These are phyloP conservation scores for Lepidium aucheri DNA, from an alignment of 345 rosid genomes.

Conservation along the genomic window DNA sequence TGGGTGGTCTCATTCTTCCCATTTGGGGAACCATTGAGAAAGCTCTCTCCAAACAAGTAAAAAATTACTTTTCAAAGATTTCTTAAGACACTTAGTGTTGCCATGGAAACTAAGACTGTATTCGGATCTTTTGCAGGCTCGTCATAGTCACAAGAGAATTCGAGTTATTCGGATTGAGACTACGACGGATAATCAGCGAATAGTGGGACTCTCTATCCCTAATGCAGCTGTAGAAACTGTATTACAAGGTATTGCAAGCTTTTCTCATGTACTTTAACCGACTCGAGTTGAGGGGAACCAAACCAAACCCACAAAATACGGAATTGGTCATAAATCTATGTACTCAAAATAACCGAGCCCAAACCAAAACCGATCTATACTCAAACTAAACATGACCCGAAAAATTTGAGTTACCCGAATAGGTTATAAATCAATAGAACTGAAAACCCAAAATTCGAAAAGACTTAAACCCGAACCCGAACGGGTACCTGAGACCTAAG, in stretches of 20 bases:
- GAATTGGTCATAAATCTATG: too few relatives aligned
- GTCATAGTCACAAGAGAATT: conserved; percentile 77
- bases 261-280: neutral
- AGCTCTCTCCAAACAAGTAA: conserved; percentile 93
- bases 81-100: neutral
- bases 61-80: neutral
- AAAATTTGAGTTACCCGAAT: too few relatives aligned
- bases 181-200: conserved; percentile 62
- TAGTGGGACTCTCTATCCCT: conserved; percentile 87
- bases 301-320: too few relatives aligned
- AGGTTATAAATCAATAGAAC: too few relatives aligned
- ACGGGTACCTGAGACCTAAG: too few relatives aligned
- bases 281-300: too few relatives aligned
- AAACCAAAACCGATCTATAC: too few relatives aligned
- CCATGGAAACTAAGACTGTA: neutral
- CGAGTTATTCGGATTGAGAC: conserved; percentile 89
- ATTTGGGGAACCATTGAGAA: conserved; percentile 97
- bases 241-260: conserved; percentile 57
- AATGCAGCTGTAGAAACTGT: conserved; percentile 89
- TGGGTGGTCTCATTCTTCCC: conserved; percentile 97
- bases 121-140: conserved; percentile 42
- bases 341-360: too few relatives aligned
- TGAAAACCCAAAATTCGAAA: too few relatives aligned
- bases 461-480: too few relatives aligned
- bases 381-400: too few relatives aligned